Base-by-base conservation (phyloP, 2,329 filamentous ascomycete genomes). In the Penicillium crustosum region DNA sequence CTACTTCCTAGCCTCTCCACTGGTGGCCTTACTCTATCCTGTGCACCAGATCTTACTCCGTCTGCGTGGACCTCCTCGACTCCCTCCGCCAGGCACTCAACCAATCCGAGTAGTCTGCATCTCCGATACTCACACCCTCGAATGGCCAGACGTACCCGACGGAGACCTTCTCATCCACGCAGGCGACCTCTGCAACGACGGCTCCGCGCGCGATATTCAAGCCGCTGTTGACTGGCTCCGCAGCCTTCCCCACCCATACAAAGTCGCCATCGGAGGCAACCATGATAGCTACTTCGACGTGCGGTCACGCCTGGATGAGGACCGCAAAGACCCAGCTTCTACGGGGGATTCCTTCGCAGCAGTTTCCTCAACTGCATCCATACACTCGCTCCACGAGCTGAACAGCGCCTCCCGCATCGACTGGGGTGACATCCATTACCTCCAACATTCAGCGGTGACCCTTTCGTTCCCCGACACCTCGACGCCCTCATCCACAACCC, bases 101-200 rank as follows among this genome's bases (percentile, higher is more conserved):
- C 77, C 84, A 7, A 84, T 97, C 69, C 86, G 87, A 59, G 82
- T 97, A 27, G 90, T 97, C 62, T 96, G 91, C 76, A 86, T 97
- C 62, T 93, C 91, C 10, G 93, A 97, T 76, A 97, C 93, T 0
- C 93, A 97, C 77, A 66, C 80, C n/a, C 80, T 95, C 0, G 64
- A 73, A 64, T 74, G 72, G 62, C 42, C 59, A 13, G 66, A 73
- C 35, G 61, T 77, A 3, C 91, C 92, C 0, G 75, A 82, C 10
- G 93, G 92, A 55, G 92, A 97, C 73, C 80, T 97, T 23, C 83
- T 97, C 49, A 89, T 97, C 66, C 93, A 97, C 71, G 90, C 91
- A 2, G 93, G 93, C 38, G 93, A 97, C 76, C 80, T 96, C 68
- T 89, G 88, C 53, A 87, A 91, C 65, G 79, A 80, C 23, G 93